phyloP scores from a whole-genome alignment of 139 green algal genomes.

The Tetraselmis chui region DNA sequence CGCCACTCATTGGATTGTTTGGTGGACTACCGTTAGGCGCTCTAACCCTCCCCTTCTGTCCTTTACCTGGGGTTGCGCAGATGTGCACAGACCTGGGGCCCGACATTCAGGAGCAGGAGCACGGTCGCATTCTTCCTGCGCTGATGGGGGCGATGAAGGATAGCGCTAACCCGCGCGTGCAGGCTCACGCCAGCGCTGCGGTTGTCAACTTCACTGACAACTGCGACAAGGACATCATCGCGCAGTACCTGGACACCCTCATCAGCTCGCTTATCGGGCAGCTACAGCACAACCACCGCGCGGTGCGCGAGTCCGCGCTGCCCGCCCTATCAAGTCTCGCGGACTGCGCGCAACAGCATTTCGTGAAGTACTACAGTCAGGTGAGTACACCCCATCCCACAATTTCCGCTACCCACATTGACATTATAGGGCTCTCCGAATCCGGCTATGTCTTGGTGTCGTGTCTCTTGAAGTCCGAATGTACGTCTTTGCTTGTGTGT shows the following conservation, averaged over 20 bases:
- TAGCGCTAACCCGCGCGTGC: constrained; percentile 76
- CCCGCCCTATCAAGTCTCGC: constrained; percentile 90
- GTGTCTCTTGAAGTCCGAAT: too few species aligned
- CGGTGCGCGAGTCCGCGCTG: constrained; percentile 88
- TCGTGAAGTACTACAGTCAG: constrained; percentile 80
- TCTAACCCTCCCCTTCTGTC: too few species aligned
- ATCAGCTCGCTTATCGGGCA: constrained; percentile 80
- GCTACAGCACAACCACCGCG: constrained; percentile 66
- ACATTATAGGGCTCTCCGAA: too few species aligned
- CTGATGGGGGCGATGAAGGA: constrained; percentile 82
- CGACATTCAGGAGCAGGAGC: constrained; percentile 75
- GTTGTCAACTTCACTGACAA: constrained; percentile 97
- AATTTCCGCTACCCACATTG: too few species aligned
- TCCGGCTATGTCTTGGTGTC: too few species aligned
- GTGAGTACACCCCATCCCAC: too few species aligned
- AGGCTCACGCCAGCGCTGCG: constrained; percentile 86
- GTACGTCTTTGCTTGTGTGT: too few species aligned
- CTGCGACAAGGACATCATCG: constrained; percentile 59
- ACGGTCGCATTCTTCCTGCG: constrained; percentile 55
- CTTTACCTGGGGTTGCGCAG: too few species aligned
- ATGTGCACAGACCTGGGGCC: constrained; percentile 96
- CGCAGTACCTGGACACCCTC: constrained; percentile 86
- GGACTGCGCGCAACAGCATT: constrained; percentile 80
- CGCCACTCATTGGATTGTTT: too few species aligned
- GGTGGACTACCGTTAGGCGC: too few species aligned